phyloP scores from a whole-genome alignment of 495 filamentous ascomycete genomes.

The Parathielavia hyrcaniae region DNA sequence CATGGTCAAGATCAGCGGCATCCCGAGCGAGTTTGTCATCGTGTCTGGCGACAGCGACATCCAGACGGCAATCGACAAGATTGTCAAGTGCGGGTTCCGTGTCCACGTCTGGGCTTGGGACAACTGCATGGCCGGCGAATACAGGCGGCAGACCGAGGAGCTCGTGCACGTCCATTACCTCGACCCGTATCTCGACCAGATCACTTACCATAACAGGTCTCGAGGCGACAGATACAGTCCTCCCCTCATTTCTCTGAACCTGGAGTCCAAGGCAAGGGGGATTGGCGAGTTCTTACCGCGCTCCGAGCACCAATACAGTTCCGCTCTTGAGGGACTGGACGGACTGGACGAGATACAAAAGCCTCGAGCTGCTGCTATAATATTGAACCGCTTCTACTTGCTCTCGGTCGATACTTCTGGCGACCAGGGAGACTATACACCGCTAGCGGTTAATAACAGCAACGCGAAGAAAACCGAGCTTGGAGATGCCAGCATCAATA shows the following conservation, averaged over 20 bases:
- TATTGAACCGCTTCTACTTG: constrained; percentile 11
- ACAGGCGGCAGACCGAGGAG: not conserved
- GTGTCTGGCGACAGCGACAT: constrained; percentile 16
- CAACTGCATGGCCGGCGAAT: constrained; percentile 9
- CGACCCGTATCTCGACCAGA: constrained; percentile 8
- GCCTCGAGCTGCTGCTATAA: too few species aligned
- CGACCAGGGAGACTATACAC: not conserved
- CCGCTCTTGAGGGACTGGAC: too few species aligned
- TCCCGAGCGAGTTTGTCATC: constrained; percentile 11
- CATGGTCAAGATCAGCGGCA: not conserved
- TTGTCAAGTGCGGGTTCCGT: not conserved
- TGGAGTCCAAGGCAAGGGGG: not conserved
- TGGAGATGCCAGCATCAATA: not conserved
- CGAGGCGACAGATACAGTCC: constrained; percentile 4
- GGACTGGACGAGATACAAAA: not conserved
- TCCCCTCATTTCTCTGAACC: constrained; percentile 9
- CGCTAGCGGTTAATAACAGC: not conserved
- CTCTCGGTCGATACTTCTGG: not conserved
- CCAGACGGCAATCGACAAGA: not conserved
- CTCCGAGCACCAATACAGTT: too few species aligned
- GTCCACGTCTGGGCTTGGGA: constrained; percentile 18
- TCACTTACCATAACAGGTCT: not conserved
- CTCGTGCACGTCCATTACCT: constrained; percentile 2
- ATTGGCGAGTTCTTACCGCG: constrained; percentile 2
- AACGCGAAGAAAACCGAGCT: not conserved